Evolutionary conservation across 2,329 filamentous ascomycete genomes (phyloP), one percentile per base, ranked within the genome.

Genomic region (Alternaria sp.): DNA sequence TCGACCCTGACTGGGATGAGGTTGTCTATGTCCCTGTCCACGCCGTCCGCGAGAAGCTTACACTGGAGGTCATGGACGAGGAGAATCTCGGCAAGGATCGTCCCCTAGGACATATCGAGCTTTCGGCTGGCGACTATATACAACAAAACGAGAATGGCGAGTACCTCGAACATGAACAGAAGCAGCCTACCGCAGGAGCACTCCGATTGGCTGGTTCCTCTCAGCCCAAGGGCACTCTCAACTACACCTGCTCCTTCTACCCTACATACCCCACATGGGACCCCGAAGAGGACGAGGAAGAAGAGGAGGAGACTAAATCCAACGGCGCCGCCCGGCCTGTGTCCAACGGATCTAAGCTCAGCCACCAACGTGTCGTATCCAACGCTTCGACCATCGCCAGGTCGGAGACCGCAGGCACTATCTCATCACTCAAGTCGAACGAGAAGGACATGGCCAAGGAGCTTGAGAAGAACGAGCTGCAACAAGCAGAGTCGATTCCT

Each of bases 1-100:
- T 99, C 61, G 93, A 97, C 77, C 96, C 96, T 2, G 91, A 96
- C 57, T 99, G 92, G 90, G 93, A 99, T 74, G 96, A 99, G 81
- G 90, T 99, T 23, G 87, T 97, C 21, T 99, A 99, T 76, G 87
- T 99, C 1, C 95, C 96, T 1, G 87, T 99, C 61, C 95, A 97
- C 78, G 93, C 90, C 7, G 74, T 87, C 13, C 90, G 93, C 30
- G 96, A 99, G 78, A 93, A 91, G 74, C 84, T 99, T 28, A 89
- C 90, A 1, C 82, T 99, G 17, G 96, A 99, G 79, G 93, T 98
- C 68, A 97, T 99, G 95, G 96, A 99, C 73, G 89, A 96, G 65
- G 96, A 99, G 81, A 94, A 90, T 71, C 86, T 98, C 75, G 93
- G 93, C 73, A 96, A 93, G 77, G 96, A 99, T 79, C 91, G 96